A percentile compares a stretch with the other conserved stretches of the same genome.
Conservation (phyloP, 108 stramenopile species). For the Craspedostauros australis region DNA sequence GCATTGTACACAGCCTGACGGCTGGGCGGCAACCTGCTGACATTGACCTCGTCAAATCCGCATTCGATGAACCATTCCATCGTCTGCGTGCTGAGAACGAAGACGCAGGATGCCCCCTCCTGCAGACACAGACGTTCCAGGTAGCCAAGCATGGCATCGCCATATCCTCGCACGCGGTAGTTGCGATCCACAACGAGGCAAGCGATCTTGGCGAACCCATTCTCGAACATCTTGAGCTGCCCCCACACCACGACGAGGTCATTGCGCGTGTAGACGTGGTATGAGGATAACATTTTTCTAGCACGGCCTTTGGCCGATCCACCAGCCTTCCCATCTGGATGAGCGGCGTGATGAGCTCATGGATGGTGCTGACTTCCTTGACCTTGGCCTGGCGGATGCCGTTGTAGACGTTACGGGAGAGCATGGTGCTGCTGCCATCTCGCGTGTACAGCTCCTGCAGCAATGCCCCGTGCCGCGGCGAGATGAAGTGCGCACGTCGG, state of each 20-base stretch:
- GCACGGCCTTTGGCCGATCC: conserved; percentile 60
- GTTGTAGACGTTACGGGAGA: conserved; percentile 91
- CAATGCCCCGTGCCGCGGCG: conserved; percentile 74
- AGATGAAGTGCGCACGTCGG: conserved; percentile 82
- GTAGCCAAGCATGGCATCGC: conserved; percentile 95
- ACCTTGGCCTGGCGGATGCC: conserved; percentile 85
- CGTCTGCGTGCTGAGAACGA: conserved; percentile 90
- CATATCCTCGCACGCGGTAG: conserved; percentile 83
- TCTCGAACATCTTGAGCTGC: conserved; percentile 77
- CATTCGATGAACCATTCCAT: conserved; percentile 97
- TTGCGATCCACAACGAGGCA: conserved; percentile 85
- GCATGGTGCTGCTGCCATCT: conserved; percentile 89
- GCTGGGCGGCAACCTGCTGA: conserved; percentile 65
- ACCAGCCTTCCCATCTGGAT: conserved; percentile 80
- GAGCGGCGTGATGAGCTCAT: conserved; percentile 83
- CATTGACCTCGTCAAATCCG: conserved; percentile 71
- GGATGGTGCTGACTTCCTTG: conserved; percentile 78
- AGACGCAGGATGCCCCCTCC: conserved; percentile 62
- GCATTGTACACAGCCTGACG: conserved; percentile 76
- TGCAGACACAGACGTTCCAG: conserved; percentile 84
- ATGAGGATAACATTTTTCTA: conserved; percentile 80
- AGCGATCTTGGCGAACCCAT: conserved; percentile 88
- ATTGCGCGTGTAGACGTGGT: conserved; percentile 90
- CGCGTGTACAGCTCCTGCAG: conserved; percentile 93
- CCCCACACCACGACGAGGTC: conserved; percentile 82